phyloP scores from a whole-genome alignment of 495 filamentous ascomycete genomes.

The Trichoderma erinaceum region DNA sequence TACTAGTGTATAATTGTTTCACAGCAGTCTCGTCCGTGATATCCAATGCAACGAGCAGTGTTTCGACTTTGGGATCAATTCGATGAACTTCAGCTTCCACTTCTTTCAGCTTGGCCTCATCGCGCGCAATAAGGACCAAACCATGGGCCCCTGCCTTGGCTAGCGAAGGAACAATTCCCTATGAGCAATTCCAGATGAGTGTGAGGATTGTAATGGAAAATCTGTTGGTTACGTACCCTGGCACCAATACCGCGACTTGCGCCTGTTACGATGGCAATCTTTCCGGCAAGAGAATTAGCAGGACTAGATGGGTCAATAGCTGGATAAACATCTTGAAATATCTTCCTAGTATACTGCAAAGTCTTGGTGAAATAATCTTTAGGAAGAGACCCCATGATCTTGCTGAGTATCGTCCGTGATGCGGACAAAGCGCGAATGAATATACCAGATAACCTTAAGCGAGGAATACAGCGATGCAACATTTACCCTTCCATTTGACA shows the following conservation, averaged over 20 bases:
- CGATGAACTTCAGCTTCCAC: slow-evolving; percentile 27
- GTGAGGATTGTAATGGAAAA: not conserved
- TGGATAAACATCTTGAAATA: slow-evolving; percentile 40
- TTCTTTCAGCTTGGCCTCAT: slow-evolving; percentile 25
- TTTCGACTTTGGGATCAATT: slow-evolving; percentile 27
- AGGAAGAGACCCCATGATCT: slow-evolving; percentile 23
- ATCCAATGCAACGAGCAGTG: slow-evolving; percentile 28
- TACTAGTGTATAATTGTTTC: slow-evolving; percentile 29
- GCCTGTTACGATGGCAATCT: slow-evolving; percentile 41
- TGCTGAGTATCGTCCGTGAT: not conserved
- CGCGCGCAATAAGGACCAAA: slow-evolving; percentile 38
- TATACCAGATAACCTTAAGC: too few species aligned
- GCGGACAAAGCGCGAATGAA: not conserved
- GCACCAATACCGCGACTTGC: slow-evolving; percentile 40
- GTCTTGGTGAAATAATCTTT: slow-evolving; percentile 22
- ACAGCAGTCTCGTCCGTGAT: slow-evolving; percentile 30
- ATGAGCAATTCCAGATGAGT: not conserved
- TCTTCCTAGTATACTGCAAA: slow-evolving; percentile 29
- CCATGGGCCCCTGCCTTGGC: slow-evolving; percentile 34
- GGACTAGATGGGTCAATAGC: slow-evolving; percentile 34
- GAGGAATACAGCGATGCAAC: not conserved
- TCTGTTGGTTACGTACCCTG: slow-evolving; percentile 13
- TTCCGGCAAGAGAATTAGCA: slow-evolving; percentile 32
- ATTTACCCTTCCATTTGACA: not conserved
- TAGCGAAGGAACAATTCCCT: slow-evolving; percentile 39